Evolutionary conservation across 2,329 filamentous ascomycete genomes (phyloP).

Genomic region (Stagonosporopsis rhizophila): DNA sequence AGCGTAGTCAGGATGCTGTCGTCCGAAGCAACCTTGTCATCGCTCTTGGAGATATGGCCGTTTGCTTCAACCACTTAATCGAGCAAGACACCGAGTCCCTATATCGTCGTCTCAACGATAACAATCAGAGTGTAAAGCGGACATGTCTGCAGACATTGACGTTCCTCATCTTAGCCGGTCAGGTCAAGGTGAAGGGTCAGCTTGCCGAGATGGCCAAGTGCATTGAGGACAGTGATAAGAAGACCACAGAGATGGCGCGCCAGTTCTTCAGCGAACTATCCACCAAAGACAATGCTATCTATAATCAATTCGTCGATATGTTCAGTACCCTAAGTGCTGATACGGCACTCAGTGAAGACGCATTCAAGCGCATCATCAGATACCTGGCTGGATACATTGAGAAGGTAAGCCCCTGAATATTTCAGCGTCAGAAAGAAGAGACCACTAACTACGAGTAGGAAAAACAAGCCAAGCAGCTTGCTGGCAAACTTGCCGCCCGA

Average conservation of each 20-base stretch:
- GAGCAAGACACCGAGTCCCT: slow-evolving; percentile 99
- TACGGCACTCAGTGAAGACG: slow-evolving; percentile 79
- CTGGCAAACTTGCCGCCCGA: slow-evolving; percentile 88
- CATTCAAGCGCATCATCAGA: slow-evolving; percentile 84
- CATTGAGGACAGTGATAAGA: slow-evolving; percentile 92
- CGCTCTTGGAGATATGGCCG: slow-evolving; percentile 96
- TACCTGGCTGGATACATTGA: slow-evolving; percentile 97
- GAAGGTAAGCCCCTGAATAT: slow-evolving; percentile 68
- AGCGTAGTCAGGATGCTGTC: slow-evolving; percentile 88
- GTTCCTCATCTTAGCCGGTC: slow-evolving; percentile 93
- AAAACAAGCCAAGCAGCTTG: slow-evolving; percentile 93
- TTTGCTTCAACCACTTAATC: slow-evolving; percentile 98
- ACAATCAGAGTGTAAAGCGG: slow-evolving; percentile 88
- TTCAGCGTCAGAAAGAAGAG: not conserved
- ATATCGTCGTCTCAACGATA: slow-evolving; percentile 89
- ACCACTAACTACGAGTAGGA: slow-evolving; percentile 66
- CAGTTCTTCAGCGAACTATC: slow-evolving; percentile 99
- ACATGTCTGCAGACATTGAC: slow-evolving; percentile 99
- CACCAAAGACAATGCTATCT: slow-evolving; percentile 98
- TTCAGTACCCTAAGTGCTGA: slow-evolving; percentile 91
- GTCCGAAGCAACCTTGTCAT: slow-evolving; percentile 97
- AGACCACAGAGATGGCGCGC: slow-evolving; percentile 88
- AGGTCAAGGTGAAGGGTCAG: slow-evolving; percentile 99
- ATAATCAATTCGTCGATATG: slow-evolving; percentile 99
- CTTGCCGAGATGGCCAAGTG: slow-evolving; percentile 99